Conservation (phyloP, 192 early-diverging fungal genomes). For the Entomortierella chlamydospora region DNA sequence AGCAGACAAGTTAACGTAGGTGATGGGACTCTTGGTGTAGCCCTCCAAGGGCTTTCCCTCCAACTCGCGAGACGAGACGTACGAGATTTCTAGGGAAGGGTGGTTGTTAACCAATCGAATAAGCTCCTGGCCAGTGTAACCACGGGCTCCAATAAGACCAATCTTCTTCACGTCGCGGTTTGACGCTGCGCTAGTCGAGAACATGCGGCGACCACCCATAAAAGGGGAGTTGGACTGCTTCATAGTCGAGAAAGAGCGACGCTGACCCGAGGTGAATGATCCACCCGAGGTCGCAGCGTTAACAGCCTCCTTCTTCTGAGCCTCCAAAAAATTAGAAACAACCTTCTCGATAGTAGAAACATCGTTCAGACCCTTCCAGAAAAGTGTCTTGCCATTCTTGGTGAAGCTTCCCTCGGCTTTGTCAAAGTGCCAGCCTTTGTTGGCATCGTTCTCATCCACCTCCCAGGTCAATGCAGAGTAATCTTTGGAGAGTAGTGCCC, state of each 20-base stretch:
- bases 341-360: slow-evolving; percentile 79
- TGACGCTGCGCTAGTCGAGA: slow-evolving; percentile 57
- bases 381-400: slow-evolving; percentile 81
- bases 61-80: slow-evolving; percentile 95
- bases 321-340: slow-evolving; percentile 66
- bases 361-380: slow-evolving; percentile 95
- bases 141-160: slow-evolving; percentile 97
- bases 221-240: slow-evolving; percentile 38
- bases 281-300: slow-evolving; percentile 27
- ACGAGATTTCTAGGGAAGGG: slow-evolving; percentile 85
- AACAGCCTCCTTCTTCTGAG: slow-evolving; percentile 38
- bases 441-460: slow-evolving; percentile 77
- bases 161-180: slow-evolving; percentile 65
- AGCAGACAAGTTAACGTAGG: slow-evolving; percentile 86
- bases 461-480: slow-evolving; percentile 87
- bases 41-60: slow-evolving; percentile 84
- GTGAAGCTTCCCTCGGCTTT: slow-evolving; percentile 89
- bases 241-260: slow-evolving; percentile 71
- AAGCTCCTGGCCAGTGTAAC: slow-evolving; percentile 96
- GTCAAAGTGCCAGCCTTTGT: slow-evolving; percentile 97
- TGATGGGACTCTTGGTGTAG: slow-evolving; percentile 77
- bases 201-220: slow-evolving; percentile 65
- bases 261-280: slow-evolving; percentile 44
- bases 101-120: slow-evolving; percentile 91
- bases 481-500: slow-evolving; percentile 90